phyloP scores from a whole-genome alignment of 345 rosid species.

The Gossypium ekmanianum region DNA sequence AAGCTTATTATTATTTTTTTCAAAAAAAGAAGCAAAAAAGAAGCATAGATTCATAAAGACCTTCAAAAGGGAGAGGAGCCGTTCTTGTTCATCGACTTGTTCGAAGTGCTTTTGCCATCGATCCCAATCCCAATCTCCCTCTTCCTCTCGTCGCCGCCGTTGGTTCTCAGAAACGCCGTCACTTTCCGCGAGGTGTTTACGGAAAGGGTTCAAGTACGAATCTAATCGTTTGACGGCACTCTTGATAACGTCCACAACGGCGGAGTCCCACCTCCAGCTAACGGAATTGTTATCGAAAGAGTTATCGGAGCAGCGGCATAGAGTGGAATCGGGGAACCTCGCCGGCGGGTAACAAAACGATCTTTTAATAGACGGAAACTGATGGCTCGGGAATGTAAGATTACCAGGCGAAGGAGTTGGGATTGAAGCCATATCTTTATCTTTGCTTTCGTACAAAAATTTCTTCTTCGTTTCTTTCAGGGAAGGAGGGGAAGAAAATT shows the following conservation, averaged over 20 bases:
- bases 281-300: slow-evolving; percentile 27
- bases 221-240: slow-evolving; percentile 53
- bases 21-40: neutral
- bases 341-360: slow-evolving; percentile 31
- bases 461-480: neutral
- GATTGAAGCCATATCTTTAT: slow-evolving; percentile 50
- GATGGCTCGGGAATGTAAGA: slow-evolving; percentile 34
- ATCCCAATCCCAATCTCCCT: slow-evolving; percentile 79
- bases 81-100: slow-evolving; percentile 72
- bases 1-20: neutral
- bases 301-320: slow-evolving; percentile 46
- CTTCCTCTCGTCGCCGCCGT: slow-evolving; percentile 6
- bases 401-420: slow-evolving; percentile 44
- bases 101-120: slow-evolving; percentile 85
- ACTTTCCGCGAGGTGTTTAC: slow-evolving; percentile 14
- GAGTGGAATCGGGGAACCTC: slow-evolving; percentile 33
- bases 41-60: slow-evolving; percentile 28
- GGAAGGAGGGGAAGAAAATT: neutral
- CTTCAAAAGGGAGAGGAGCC: slow-evolving; percentile 69
- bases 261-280: slow-evolving; percentile 52
- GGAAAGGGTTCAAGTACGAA: slow-evolving; percentile 36
- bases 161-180: neutral
- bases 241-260: slow-evolving; percentile 48
- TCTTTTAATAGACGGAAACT: slow-evolving; percentile 30
- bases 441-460: neutral